These are phyloP conservation scores for Epichloe amarillans DNA, from an alignment of 2,329 filamentous ascomycete genomes.

Conservation along the genomic window DNA sequence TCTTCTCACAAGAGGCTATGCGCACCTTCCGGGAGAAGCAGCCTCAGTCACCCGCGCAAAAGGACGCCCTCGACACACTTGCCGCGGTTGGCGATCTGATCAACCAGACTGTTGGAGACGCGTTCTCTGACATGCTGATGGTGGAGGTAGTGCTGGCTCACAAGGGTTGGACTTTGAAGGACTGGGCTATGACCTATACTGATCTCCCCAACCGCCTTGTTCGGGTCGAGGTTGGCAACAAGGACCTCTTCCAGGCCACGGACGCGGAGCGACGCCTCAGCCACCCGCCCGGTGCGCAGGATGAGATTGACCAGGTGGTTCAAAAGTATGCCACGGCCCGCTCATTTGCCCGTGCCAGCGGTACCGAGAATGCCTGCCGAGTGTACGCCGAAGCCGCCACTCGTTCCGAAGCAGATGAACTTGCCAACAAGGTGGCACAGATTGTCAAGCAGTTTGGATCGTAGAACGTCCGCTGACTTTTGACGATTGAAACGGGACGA, in stretches of 20 bases:
- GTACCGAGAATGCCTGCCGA: slow-evolving; percentile 89
- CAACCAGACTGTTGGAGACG: slow-evolving; percentile 96
- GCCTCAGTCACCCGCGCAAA: slow-evolving; percentile 84
- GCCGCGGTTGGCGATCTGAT: slow-evolving; percentile 77
- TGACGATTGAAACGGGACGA: background rate
- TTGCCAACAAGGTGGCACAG: slow-evolving; percentile 69
- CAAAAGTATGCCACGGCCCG: slow-evolving; percentile 83
- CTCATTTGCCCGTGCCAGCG: slow-evolving; percentile 82
- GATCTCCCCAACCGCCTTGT: slow-evolving; percentile 94
- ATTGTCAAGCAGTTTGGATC: slow-evolving; percentile 50
- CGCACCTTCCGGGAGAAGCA: slow-evolving; percentile 65
- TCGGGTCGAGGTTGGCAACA: slow-evolving; percentile 77
- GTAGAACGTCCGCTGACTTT: slow-evolving; percentile 9
- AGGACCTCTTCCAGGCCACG: slow-evolving; percentile 79
- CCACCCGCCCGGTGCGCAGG: slow-evolving; percentile 65
- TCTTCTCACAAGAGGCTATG: slow-evolving; percentile 78
- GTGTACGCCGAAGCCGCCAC: slow-evolving; percentile 94
- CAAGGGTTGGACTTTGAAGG: slow-evolving; percentile 78
- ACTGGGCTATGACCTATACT: slow-evolving; percentile 87
- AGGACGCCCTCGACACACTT: slow-evolving; percentile 76
- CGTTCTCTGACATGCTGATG: slow-evolving; percentile 87
- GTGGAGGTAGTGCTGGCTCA: slow-evolving; percentile 93
- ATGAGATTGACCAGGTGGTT: slow-evolving; percentile 74
- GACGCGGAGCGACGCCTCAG: slow-evolving; percentile 84
- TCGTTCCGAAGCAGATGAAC: slow-evolving; percentile 77